Evolutionary conservation across 2,329 filamentous ascomycete species (phyloP).

Genomic region (Aspergillus sp.): DNA sequence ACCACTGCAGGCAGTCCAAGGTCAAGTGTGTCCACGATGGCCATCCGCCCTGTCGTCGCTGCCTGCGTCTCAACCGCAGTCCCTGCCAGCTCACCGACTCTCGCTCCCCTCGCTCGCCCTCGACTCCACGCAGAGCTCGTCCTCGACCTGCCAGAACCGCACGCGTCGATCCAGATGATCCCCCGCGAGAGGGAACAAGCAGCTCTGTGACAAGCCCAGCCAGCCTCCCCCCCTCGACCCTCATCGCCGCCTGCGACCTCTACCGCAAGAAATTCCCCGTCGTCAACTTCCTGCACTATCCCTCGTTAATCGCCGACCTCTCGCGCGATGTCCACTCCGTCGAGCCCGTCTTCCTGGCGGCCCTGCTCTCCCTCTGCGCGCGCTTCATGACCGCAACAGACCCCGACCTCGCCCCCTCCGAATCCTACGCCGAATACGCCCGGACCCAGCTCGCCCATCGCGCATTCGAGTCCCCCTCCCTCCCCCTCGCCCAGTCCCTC

Average conservation of each 20-base stretch:
- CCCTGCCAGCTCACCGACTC: slow-evolving; percentile 33
- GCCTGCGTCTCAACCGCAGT: slow-evolving; percentile 24
- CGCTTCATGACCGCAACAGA: slow-evolving; percentile 31
- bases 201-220: too few relatives aligned
- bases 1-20: slow-evolving; percentile 36
- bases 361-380: slow-evolving; percentile 34
- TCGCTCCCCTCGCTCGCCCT: slow-evolving; percentile 19
- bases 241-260: slow-evolving; percentile 36
- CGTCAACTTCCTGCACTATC: slow-evolving; percentile 39
- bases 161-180: too few relatives aligned
- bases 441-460: slow-evolving; percentile 31
- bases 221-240: slow-evolving; percentile 24
- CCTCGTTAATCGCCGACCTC: slow-evolving; percentile 35
- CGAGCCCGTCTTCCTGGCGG: slow-evolving; percentile 35
- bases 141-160: background rate
- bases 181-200: too few relatives aligned
- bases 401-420: slow-evolving; percentile 25
- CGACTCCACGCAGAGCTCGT: background rate
- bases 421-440: slow-evolving; percentile 34
- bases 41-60: slow-evolving; percentile 34
- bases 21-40: slow-evolving; percentile 39
- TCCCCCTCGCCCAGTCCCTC: slow-evolving; percentile 36
- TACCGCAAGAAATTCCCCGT: slow-evolving; percentile 40
- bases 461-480: slow-evolving; percentile 34
- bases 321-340: slow-evolving; percentile 30